Base-by-base conservation (phyloP, 192 early-diverging fungal genomes). In the Backusella parvicylindrica region DNA sequence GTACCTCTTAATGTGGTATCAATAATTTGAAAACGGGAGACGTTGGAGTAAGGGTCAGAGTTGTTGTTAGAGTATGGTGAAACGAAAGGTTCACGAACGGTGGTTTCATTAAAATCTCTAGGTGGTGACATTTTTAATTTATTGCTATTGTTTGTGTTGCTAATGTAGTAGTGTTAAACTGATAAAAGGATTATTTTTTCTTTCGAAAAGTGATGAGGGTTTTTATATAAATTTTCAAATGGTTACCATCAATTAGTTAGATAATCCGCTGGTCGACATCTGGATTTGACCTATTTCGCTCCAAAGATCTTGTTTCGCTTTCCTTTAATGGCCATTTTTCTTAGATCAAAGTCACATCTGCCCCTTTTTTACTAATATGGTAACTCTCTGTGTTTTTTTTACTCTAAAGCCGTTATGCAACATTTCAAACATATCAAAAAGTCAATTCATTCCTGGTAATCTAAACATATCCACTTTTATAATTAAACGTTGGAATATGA, bases 1-100 rank as follows among this genome's bases (percentile, higher is more conserved):
- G 32, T 85, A 94, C 94, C 94, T 79, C 97, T 88, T 63, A 98
- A 85, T 21, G 97, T 98, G 1, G 95, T 95, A 73, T 98, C 97
- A 81, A 98, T 98, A 76, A 98, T 97, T 82, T 91, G 89, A 77
- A 96, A 98, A 85, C 96, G 95, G 76, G 87, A 87, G 16, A 97
- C 94, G 56, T 94, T 91, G 70, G 92, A 94, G 36, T 95, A 84
- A 68, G 89, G 89, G 77, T 94, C 90, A 43, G 89, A 79, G 43
- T 78, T 85, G 67, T 83, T 85, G 78, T 84, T 84, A 16, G 78
- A 75, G 69, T 87, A 87, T 6, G 86, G 86, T 41, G 82, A 78
- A 31, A 78, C 77, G 69, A 79, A 69, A 36, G 81, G 77, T 35
- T 82, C 77, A 31, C 74, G 74, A 40, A 72, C 7, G 50, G 33